Percentiles rank a stretch among this genome's conserved stretches.
phyloP scores from a whole-genome alignment of 2,329 filamentous ascomycete species.

The Neocucurbitaria cava region DNA sequence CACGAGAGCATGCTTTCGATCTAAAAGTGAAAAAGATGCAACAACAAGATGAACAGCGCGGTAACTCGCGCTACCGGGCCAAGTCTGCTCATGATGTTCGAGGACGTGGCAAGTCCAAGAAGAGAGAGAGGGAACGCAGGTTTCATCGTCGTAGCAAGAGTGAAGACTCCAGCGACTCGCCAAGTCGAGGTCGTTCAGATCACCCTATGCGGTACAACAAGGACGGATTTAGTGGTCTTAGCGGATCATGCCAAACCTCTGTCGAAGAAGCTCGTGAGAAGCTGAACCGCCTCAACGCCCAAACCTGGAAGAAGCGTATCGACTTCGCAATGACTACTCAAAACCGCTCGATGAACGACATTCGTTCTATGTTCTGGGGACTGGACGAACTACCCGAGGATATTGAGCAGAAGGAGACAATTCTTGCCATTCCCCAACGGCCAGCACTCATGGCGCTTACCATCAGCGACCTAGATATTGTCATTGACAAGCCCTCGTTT shows the following conservation, averaged over 20 bases:
- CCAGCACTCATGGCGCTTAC: constrained; percentile 82
- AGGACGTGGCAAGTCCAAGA: constrained; percentile 48
- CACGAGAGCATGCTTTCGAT: constrained; percentile 86
- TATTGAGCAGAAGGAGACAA: constrained; percentile 79
- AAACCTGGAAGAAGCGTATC: constrained; percentile 92
- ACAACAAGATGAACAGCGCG: constrained; percentile 60
- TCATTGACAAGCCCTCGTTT: constrained; percentile 92
- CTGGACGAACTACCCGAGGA: constrained; percentile 82
- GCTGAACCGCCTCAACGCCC: constrained; percentile 80
- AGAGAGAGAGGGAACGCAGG: constrained; percentile 37
- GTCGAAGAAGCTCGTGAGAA: constrained; percentile 77
- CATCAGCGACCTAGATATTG: constrained; percentile 83
- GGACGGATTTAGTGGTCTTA: constrained; percentile 76
- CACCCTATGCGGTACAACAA: constrained; percentile 76
- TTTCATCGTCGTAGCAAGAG: constrained; percentile 52
- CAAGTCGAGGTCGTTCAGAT: constrained; percentile 37
- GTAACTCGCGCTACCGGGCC: constrained; percentile 59
- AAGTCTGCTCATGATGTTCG: constrained; percentile 57
- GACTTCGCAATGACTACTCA: constrained; percentile 75
- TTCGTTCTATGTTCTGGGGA: constrained; percentile 82
- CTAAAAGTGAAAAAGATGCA: constrained; percentile 88
- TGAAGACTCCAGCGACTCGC: constrained; percentile 37
- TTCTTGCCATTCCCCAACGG: constrained; percentile 83
- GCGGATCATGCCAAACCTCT: constrained; percentile 73
- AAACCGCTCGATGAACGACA: constrained; percentile 76